Base-by-base conservation (phyloP, 768 basidiomycete genomes). In the Glaciozyma antarctica region DNA sequence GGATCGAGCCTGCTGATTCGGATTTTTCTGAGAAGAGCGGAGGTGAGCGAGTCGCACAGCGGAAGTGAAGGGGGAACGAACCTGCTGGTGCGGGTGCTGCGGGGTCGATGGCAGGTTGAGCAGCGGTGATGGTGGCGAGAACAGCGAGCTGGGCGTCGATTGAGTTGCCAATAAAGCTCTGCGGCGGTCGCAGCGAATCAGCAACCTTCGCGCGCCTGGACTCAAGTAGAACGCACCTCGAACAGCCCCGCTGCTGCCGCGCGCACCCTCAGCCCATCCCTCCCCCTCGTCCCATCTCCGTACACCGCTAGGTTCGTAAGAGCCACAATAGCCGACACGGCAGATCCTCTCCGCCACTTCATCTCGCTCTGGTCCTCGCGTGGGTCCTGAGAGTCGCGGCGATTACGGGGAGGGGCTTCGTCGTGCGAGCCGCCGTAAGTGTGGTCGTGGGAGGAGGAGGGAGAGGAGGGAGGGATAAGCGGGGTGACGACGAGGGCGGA, bases 261-360 rank as follows among this genome's bases (percentile, higher is more conserved):
- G 48, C 94, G 81, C 34, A 91, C 77, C 72, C 87, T 88, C 58
- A 88, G 80, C 19, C 81, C 85, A 58, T 86, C 87, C 32, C 73
- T 83, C 85, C 28, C 79, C 74, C n/a, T 86, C 84, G 71, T 86
- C 84, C 75, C 89, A 88, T 95, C 93, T 2, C 93, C 94, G 63
- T 94, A 86, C 47, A 97, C 78, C 16, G 85, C 84, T 21, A 90
- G 81, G 66, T 88, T 86, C 0, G 94, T 84, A 16, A 95, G 81
- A 0, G 84, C 87, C 65, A 92, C 87, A 8, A 94, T 81, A 0
- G 88, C 88, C 5, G 88, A 66, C 17, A 71, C 66, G 24, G 71
- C 60, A 15, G 44, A 19, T 2, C 71, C 67, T 28, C 66, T 56
- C 48, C 55, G 64, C 73, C 73, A 74, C 47, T 65, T 66, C 6